Percentiles rank a stretch among this genome's conserved stretches.
phyloP scores from a whole-genome alignment of 139 green algal species.

The Monoraphidium neglectum region DNA sequence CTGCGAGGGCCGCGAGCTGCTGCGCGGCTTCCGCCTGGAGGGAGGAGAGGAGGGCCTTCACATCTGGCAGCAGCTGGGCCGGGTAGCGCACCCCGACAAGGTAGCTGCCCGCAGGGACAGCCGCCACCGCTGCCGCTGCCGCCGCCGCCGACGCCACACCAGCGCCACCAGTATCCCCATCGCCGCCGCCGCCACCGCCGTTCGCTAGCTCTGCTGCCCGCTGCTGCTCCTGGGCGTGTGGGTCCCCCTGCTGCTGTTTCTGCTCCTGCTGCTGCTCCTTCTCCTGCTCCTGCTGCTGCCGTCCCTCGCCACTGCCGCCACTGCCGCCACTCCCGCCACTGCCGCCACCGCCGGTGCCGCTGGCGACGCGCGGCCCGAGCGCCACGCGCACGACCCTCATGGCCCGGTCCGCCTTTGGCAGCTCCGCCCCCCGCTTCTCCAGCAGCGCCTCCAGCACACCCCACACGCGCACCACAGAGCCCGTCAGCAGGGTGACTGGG shows the following conservation, averaged over 20 bases:
- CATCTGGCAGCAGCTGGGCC: slow-evolving; percentile 61
- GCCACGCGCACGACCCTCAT: slow-evolving; percentile 72
- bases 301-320: neutral
- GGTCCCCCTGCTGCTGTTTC: neutral
- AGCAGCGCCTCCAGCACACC: slow-evolving; percentile 78
- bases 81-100: slow-evolving; percentile 72
- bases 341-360: neutral
- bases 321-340: neutral
- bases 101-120: slow-evolving; percentile 4
- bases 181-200: too few species aligned
- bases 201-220: neutral
- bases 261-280: neutral
- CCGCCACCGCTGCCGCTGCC: neutral
- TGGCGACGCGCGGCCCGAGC: neutral
- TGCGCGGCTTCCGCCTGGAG: slow-evolving; percentile 5
- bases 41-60: slow-evolving; percentile 46
- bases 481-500: slow-evolving; percentile 66
- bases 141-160: neutral
- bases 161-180: neutral
- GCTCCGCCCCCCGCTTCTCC: slow-evolving; percentile 47
- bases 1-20: neutral
- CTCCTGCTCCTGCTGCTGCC: neutral
- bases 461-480: slow-evolving; percentile 80
- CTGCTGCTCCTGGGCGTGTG: neutral
- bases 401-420: slow-evolving; percentile 62